phyloP scores from a whole-genome alignment of 352 stramenopile species.

The Phytopythium cucurbitacearum region DNA sequence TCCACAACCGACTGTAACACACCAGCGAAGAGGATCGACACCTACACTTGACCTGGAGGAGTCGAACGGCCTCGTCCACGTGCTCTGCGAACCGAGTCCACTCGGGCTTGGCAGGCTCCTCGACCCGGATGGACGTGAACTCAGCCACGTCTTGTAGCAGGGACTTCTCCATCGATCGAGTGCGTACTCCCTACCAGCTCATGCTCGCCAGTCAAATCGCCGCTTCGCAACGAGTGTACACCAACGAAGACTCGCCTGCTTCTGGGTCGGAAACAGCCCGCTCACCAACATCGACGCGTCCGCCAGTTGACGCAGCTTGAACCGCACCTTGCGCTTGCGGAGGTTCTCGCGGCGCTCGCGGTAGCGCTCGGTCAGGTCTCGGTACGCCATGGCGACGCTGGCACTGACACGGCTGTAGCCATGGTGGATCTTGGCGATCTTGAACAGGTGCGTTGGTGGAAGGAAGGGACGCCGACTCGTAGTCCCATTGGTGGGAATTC shows the following conservation, averaged over 20 bases:
- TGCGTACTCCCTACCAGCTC: conserved; percentile 32
- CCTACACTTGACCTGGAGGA: conserved; percentile 71
- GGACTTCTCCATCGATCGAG: conserved; percentile 53
- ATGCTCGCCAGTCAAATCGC: no score
- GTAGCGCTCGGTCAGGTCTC: conserved; percentile 55
- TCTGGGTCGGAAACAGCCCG: conserved; percentile 42
- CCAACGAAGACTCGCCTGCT: conserved; percentile 22
- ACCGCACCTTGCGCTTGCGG: conserved; percentile 52
- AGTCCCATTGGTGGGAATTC: conserved; percentile 14
- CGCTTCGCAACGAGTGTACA: no score
- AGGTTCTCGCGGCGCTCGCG: conserved; percentile 30
- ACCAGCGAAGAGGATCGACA: neutral
- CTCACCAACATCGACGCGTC: conserved; percentile 32
- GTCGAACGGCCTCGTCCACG: conserved; percentile 55
- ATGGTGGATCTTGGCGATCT: conserved; percentile 18
- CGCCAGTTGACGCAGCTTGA: conserved; percentile 44
- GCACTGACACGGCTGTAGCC: conserved; percentile 4
- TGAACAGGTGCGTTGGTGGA: conserved; percentile 34
- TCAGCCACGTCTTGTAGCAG: conserved; percentile 54
- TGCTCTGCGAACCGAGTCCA: conserved; percentile 63
- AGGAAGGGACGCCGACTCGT: neutral
- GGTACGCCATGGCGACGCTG: conserved; percentile 44
- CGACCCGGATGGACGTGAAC: conserved; percentile 21
- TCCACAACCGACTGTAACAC: neutral
- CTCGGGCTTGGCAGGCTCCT: conserved; percentile 38